Evolutionary conservation across 2,329 filamentous ascomycete species (phyloP).

Genomic region (Blastomyces gilchristii): DNA sequence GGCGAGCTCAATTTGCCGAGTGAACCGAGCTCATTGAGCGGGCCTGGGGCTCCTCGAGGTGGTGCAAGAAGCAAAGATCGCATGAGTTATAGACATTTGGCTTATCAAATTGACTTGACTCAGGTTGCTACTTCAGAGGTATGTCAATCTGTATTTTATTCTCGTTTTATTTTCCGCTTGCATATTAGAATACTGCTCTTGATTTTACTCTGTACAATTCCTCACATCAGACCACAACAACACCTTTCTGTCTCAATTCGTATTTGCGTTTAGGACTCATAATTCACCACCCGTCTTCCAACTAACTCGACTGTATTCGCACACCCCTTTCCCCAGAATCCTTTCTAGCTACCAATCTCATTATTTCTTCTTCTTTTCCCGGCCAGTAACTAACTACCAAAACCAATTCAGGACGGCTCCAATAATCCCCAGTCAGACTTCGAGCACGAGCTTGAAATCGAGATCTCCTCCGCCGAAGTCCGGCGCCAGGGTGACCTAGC

Average conservation of each 20-base stretch:
- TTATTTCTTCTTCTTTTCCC: neutral
- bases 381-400: neutral
- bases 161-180: neutral
- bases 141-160: conserved; percentile 16
- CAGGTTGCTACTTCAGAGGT: conserved; percentile 59
- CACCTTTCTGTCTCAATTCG: neutral
- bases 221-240: too few relatives aligned
- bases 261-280: neutral
- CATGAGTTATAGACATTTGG: conserved; percentile 78
- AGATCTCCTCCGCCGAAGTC: conserved; percentile 38
- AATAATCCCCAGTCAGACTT: conserved; percentile 10
- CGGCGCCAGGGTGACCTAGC: conserved; percentile 36
- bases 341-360: neutral
- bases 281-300: neutral
- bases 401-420: neutral
- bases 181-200: too few relatives aligned
- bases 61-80: conserved; percentile 73
- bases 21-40: conserved; percentile 19
- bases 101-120: conserved; percentile 84
- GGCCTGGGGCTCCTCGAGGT: conserved; percentile 24
- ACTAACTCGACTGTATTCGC: neutral
- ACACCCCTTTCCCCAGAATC: neutral
- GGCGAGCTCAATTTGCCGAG: conserved; percentile 40
- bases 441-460: conserved; percentile 40
- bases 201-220: too few relatives aligned